phyloP scores from a whole-genome alignment of 2,329 filamentous ascomycete species.

The Coniochaeta sp. region DNA sequence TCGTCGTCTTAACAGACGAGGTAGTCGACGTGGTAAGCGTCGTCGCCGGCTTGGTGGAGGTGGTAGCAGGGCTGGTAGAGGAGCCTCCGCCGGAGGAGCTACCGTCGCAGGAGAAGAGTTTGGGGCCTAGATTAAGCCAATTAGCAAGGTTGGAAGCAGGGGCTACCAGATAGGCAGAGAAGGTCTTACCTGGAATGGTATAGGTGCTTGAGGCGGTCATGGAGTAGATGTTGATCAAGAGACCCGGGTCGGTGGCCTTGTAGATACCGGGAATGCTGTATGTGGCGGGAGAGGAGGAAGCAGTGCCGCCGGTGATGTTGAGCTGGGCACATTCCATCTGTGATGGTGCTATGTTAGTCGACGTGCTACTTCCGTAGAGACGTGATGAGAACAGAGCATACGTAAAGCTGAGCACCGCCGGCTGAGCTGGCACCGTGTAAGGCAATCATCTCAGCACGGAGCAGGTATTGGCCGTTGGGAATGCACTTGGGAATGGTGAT shows the following conservation, averaged over 20 bases:
- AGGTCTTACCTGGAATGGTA: conserved; percentile 20
- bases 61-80: neutral
- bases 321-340: conserved; percentile 38
- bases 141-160: neutral
- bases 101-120: conserved; percentile 1
- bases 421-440: conserved; percentile 36
- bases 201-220: conserved; percentile 22
- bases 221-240: conserved; percentile 28
- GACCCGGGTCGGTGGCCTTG: conserved; percentile 25
- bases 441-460: conserved; percentile 50
- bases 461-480: conserved; percentile 44
- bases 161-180: conserved; percentile 10
- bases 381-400: conserved; percentile 7
- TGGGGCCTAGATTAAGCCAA: neutral
- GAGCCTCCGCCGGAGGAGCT: neutral
- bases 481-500: conserved; percentile 41
- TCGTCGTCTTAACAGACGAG: conserved; percentile 2
- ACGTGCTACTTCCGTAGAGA: neutral
- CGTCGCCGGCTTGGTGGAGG: conserved; percentile 1
- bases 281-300: conserved; percentile 20
- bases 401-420: conserved; percentile 33
- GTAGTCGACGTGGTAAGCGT: conserved; percentile 2
- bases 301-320: conserved; percentile 26
- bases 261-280: conserved; percentile 30
- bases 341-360: neutral